Base-by-base conservation (phyloP, 768 basidiomycete genomes). In the Hortiboletus campestris region DNA sequence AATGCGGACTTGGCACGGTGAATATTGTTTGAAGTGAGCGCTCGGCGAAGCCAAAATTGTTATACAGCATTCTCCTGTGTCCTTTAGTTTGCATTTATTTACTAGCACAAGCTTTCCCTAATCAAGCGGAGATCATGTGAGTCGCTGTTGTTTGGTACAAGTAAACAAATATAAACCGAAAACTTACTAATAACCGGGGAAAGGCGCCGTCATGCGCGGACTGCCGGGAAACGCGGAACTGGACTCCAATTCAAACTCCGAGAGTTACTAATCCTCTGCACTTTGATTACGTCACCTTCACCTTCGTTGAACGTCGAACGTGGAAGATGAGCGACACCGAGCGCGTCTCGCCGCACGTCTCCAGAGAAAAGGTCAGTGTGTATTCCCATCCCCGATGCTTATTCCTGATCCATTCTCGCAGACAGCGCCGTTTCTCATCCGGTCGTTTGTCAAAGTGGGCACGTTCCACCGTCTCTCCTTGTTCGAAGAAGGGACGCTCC, bases 391-490 rank as follows among this genome's bases (percentile, higher is more conserved):
- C 29, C 42, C 7, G 8, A 11, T 6, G 4, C 0, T 4, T 11
- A 7, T 39, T 7, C 6, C 49, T 56, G 7, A 63, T 35, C n/a
- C 31, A 11, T 22, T 25, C 11, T 22, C 14, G 32, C 59, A 91
- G 90, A 89, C 85, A 6, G 79, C 86, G 0, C 91, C 91, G 7
- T 93, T 93, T 70, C 82, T 93, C 51, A 84, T 93, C 35, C 82
- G 91, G 47, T 78, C 89, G 14, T 93, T 93, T 68, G 80, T 92
- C 53, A 92, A 91, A 80, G 82, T 89, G 38, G 89, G 88, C 19
- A 75, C 82, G 36, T 91, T 90, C 67, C 91, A 92, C 68, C 80
- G 87, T 40, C 72, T 90, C 22, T 72, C 76, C 4, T 76, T 89
- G 52, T 93, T 93, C 61, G 89, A 93, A 64, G 89, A 92, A 55